A percentile compares a stretch with the other conserved stretches of the same genome.
Evolutionary conservation across 2,329 filamentous ascomycete genomes (phyloP).

Genomic region (Aspergillus fischeri): DNA sequence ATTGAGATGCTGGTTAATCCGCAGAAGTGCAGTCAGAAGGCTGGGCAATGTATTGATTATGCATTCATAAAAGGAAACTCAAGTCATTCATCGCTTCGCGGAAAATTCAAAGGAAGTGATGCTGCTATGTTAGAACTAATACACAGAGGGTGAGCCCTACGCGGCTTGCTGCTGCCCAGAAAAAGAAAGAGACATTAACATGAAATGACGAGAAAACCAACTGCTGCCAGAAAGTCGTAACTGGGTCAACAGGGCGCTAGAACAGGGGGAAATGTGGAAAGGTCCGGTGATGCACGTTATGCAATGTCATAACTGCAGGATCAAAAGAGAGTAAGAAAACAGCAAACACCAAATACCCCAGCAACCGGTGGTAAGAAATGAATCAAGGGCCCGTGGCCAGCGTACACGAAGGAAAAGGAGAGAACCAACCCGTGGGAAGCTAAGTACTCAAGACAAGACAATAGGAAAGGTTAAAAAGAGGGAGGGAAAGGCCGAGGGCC

Average conservation of each 20-base stretch:
- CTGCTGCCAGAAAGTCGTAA: conserved; percentile 24
- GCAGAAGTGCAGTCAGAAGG: background rate
- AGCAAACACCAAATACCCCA: background rate
- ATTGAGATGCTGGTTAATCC: background rate
- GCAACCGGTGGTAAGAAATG: background rate
- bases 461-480: conserved; percentile 10
- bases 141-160: conserved; percentile 22
- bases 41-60: background rate
- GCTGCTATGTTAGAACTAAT: conserved; percentile 24
- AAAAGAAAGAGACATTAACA: conserved; percentile 21
- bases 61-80: conserved; percentile 5
- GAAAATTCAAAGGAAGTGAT: conserved; percentile 17
- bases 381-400: background rate
- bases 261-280: background rate
- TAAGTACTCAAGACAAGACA: background rate
- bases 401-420: background rate
- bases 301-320: background rate
- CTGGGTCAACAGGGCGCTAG: conserved; percentile 18
- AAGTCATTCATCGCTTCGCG: conserved; percentile 20
- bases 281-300: background rate
- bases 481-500: conserved; percentile 6
- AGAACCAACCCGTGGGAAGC: background rate
- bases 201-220: conserved; percentile 12
- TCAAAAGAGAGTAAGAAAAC: background rate
- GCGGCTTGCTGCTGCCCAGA: conserved; percentile 18